Conservation (phyloP, 129 eudicot genomes). For the Tagetes patula region DNA sequence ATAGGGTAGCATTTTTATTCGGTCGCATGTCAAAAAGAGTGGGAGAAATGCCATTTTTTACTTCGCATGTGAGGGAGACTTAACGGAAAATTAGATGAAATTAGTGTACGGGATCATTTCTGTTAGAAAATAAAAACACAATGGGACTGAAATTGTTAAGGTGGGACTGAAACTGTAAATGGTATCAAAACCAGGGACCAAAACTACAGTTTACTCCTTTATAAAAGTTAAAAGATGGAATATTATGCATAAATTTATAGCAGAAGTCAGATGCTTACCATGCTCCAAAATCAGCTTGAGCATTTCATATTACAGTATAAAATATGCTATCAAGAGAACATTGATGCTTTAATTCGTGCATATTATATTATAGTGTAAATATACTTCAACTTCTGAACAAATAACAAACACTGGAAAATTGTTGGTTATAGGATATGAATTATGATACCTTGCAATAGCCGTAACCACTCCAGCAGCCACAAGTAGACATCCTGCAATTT, state of each 20-base stretch:
- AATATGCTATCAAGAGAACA: slow-evolving; percentile 4
- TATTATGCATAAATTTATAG: not conserved
- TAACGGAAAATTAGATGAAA: too few species aligned
- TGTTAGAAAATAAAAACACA: too few species aligned
- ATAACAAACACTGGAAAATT: not conserved
- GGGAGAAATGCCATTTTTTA: too few species aligned
- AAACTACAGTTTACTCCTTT: too few species aligned
- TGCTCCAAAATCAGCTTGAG: not conserved
- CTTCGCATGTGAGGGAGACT: too few species aligned
- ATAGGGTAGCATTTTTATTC: too few species aligned
- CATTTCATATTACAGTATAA: not conserved
- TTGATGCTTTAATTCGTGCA: not conserved
- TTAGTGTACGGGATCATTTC: too few species aligned
- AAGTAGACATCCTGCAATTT: slow-evolving; percentile 72
- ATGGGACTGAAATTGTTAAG: too few species aligned
- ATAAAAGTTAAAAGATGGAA: slow-evolving; percentile 7
- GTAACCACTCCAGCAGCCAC: slow-evolving; percentile 86
- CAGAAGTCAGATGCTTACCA: slow-evolving; percentile 12
- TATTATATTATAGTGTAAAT: too few species aligned
- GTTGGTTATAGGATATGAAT: slow-evolving; percentile 5
- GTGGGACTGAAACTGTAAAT: too few species aligned
- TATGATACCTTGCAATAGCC: slow-evolving; percentile 73
- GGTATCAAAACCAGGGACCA: too few species aligned
- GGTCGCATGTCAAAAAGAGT: too few species aligned
- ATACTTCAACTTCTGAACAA: slow-evolving; percentile 8